Evolutionary conservation across 1,284 basidiomycete genomes (phyloP).

Genomic region (Cryptococcus sp.): DNA sequence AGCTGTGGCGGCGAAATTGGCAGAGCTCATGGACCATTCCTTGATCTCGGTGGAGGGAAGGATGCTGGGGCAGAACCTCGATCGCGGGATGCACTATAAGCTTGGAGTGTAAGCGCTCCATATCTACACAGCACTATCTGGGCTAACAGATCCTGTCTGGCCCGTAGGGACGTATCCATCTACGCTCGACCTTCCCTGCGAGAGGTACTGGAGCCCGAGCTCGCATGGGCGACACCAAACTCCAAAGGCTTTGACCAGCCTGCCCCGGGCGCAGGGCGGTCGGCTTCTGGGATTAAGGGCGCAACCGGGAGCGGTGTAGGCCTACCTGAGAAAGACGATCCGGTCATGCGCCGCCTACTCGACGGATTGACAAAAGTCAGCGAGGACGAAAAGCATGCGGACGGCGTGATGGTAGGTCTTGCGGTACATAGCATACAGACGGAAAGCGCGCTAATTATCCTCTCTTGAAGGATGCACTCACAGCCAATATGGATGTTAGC

Average conservation of each 20-base stretch:
- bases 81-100: slow-evolving; percentile 55
- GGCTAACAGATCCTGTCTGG: slow-evolving; percentile 1
- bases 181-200: slow-evolving; percentile 64
- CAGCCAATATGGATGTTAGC: slow-evolving; percentile 41
- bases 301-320: slow-evolving; percentile 22
- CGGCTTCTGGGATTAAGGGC: slow-evolving; percentile 6
- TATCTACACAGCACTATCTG: background rate
- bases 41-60: slow-evolving; percentile 69
- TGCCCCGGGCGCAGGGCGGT: slow-evolving; percentile 2
- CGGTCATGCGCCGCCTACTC: slow-evolving; percentile 67
- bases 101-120: slow-evolving; percentile 61
- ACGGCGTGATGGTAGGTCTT: slow-evolving; percentile 62
- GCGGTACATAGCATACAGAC: background rate
- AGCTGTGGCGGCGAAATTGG: slow-evolving; percentile 61
- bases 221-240: slow-evolving; percentile 73
- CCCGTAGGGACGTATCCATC: slow-evolving; percentile 60
- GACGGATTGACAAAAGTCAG: slow-evolving; percentile 71
- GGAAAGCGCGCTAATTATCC: background rate
- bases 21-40: slow-evolving; percentile 68
- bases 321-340: slow-evolving; percentile 50
- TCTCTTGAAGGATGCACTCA: slow-evolving; percentile 40
- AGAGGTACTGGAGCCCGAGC: slow-evolving; percentile 63
- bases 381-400: slow-evolving; percentile 61
- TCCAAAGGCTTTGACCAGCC: slow-evolving; percentile 56
- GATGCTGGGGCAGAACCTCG: slow-evolving; percentile 56